Evolutionary conservation across 345 rosid genomes (phyloP).

Genomic region (Dipteronia dyeriana): DNA sequence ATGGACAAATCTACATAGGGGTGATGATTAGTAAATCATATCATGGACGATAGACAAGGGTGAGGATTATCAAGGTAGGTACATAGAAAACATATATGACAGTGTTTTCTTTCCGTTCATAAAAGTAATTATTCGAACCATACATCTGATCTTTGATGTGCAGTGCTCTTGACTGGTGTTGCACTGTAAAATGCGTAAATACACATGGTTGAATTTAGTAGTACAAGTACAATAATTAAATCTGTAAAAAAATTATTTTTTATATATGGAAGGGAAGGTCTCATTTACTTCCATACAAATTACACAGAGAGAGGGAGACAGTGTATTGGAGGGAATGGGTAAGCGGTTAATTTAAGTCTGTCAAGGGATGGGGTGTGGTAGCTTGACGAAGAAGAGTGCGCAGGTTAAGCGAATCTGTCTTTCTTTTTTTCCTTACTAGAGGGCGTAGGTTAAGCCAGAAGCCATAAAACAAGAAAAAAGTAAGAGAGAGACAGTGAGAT

Average conservation of each 20-base stretch:
- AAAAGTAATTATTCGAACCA: too few species aligned
- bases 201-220: background rate
- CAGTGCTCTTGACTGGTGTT: too few species aligned
- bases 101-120: too few species aligned
- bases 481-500: slow-evolving; percentile 26
- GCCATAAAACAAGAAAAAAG: background rate
- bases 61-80: too few species aligned
- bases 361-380: slow-evolving; percentile 44
- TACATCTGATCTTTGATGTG: too few species aligned
- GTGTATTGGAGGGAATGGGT: slow-evolving; percentile 46
- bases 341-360: slow-evolving; percentile 52
- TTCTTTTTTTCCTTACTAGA: slow-evolving; percentile 19
- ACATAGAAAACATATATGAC: too few species aligned
- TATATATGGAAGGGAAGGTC: background rate
- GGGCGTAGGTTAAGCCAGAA: slow-evolving; percentile 57
- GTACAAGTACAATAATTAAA: background rate
- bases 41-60: too few species aligned
- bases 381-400: slow-evolving; percentile 72
- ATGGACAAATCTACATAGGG: too few species aligned
- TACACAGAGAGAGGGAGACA: background rate
- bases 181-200: background rate
- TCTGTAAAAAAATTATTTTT: too few species aligned
- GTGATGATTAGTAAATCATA: too few species aligned
- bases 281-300: background rate
- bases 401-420: slow-evolving; percentile 67